Base-by-base conservation (phyloP, 1,284 basidiomycete species). In the Ceratobasidium theobromae region DNA sequence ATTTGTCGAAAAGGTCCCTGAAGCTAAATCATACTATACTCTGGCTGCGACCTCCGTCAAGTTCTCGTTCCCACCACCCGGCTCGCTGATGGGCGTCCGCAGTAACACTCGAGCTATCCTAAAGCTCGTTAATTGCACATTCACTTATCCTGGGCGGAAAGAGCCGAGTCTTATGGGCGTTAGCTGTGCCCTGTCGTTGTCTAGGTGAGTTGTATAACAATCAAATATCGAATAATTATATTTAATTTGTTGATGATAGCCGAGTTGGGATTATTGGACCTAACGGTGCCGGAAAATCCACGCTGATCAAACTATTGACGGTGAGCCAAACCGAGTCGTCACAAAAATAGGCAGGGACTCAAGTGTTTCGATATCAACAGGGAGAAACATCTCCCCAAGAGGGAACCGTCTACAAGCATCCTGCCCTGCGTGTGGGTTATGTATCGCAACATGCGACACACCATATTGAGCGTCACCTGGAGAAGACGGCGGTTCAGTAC, bases 361-460 rank as follows among this genome's bases (percentile, higher is more conserved):
- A 57, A 45, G 6, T 32, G 25, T 18, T 64, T 55, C 65, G 25
- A 21, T 40, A 30, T 33, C 18, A 40, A 25, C 49, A 91, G 89
- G 96, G 97, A 70, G 96, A 99, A 79, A 93, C 93, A 14, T 81
- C 88, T 40, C 95, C 97, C 48, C 94, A 98, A 78, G 86, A 93
- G 76, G 96, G 96, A 66, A 86, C 86, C 51, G 94, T 97, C 48
- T 94, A 96, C 81, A 98, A 98, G 76, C 96, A 99, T 75, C 96
- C 96, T 35, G 85, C 95, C 45, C 80, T 99, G 66, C 92, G 96
- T 74, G 92, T 99, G 68, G 97, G 95, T 65, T 98, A 98, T 78
- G 95, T 99, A 72, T 96, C 96, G 9, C 96, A 99, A 76, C 96
- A 99, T 77, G 95, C 95, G 25, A 97, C 95, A 67, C 94, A 96